These are phyloP conservation scores for Gaeumannomyces sp. DNA, from an alignment of 2,329 filamentous ascomycete species.

Conservation along the genomic window DNA sequence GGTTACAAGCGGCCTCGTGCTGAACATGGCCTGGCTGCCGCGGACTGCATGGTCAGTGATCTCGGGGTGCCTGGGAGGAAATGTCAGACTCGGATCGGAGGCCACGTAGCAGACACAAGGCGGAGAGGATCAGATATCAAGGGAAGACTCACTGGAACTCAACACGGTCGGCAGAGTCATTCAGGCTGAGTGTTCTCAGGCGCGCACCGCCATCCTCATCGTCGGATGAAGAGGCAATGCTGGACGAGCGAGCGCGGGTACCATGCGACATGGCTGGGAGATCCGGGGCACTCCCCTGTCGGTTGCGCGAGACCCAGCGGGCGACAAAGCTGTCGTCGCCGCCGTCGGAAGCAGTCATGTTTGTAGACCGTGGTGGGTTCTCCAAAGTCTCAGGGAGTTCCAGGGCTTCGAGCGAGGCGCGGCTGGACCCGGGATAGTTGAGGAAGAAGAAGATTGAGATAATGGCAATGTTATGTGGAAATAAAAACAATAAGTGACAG, in stretches of 20 bases:
- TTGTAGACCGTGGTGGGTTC: not conserved
- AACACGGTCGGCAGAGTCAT: conserved; percentile 1
- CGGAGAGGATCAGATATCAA: too few relatives aligned
- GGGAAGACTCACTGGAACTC: too few relatives aligned
- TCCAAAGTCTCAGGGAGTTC: not conserved
- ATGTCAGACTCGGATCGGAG: not conserved
- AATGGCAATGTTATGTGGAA: not conserved
- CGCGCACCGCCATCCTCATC: conserved; percentile 6
- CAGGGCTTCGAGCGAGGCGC: not conserved
- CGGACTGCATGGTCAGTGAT: not conserved
- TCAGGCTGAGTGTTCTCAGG: conserved; percentile 8
- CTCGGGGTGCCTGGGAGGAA: not conserved
- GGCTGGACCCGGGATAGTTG: not conserved
- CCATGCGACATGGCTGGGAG: not conserved
- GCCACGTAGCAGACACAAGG: too few relatives aligned
- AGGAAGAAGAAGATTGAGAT: not conserved
- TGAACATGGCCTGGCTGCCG: not conserved
- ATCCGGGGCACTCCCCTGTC: conserved; percentile 2
- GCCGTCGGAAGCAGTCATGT: not conserved
- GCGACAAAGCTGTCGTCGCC: not conserved
- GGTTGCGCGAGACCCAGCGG: not conserved
- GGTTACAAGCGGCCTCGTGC: not conserved
- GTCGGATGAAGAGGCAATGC: not conserved
- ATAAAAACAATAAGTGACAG: not conserved
- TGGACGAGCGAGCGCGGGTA: not conserved